phyloP scores from a whole-genome alignment of 208 protist genomes.

The Wallacemonas sp. region DNA sequence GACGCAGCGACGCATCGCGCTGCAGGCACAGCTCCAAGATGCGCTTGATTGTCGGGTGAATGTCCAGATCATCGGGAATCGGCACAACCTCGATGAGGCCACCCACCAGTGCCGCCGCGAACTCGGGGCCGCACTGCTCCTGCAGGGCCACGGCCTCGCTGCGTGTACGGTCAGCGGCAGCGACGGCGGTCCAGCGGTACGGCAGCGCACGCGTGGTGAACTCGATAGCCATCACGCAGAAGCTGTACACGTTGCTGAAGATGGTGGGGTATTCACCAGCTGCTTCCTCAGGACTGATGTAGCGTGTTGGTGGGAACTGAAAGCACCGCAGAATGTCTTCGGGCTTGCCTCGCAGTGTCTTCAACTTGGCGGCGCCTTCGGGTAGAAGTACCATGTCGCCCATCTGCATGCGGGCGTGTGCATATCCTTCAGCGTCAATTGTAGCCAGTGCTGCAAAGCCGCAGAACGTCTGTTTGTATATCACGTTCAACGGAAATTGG shows the following conservation, averaged over 20 bases:
- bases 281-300: constrained; percentile 36
- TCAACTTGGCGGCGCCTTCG: background rate
- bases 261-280: constrained; percentile 18
- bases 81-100: constrained; percentile 12
- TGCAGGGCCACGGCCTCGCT: constrained; percentile 16
- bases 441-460: background rate
- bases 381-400: background rate
- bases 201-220: constrained; percentile 22
- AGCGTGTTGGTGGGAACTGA: background rate
- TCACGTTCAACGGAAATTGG: background rate
- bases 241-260: constrained; percentile 28
- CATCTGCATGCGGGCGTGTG: background rate
- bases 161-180: constrained; percentile 6
- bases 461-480: background rate
- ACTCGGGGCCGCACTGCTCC: constrained; percentile 10
- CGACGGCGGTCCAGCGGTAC: constrained; percentile 28
- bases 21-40: constrained; percentile 25
- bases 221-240: constrained; percentile 27
- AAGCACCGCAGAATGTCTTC: background rate
- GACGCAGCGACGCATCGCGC: constrained; percentile 11
- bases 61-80: background rate
- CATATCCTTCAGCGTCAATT: background rate
- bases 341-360: background rate
- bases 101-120: constrained; percentile 22
- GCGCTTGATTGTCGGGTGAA: background rate